Conservation (phyloP, 108 stramenopile genomes). For the Tribonema minus region DNA sequence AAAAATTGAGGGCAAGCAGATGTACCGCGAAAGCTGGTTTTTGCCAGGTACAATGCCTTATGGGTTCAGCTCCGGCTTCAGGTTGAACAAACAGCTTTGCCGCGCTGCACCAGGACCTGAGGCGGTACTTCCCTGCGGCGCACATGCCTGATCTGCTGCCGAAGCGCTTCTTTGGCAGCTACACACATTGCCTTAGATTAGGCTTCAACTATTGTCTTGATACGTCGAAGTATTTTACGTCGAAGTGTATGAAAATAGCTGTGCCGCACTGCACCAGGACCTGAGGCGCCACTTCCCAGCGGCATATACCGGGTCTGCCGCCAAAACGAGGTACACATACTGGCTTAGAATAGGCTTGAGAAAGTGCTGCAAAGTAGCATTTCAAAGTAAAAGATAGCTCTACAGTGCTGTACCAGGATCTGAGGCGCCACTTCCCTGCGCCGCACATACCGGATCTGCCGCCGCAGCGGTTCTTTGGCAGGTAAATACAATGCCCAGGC, state of each 20-base stretch:
- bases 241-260: no score
- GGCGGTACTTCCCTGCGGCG: conserved; percentile 7
- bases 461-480: conserved; percentile 13
- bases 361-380: no score
- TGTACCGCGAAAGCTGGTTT: no score
- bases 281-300: conserved; percentile 8
- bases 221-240: no score
- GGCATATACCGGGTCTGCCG: not conserved
- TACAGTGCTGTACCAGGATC: conserved; percentile 7
- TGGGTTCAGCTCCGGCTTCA: no score
- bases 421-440: conserved; percentile 8
- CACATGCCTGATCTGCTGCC: not conserved
- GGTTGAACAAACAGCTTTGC: conserved; percentile 37
- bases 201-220: no score
- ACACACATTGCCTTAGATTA: no score
- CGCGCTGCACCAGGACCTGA: conserved; percentile 4
- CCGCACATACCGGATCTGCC: conserved; percentile 1
- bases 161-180: conserved; percentile 13
- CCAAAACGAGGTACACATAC: not conserved
- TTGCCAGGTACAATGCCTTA: no score
- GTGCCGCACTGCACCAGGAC: no score
- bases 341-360: no score
- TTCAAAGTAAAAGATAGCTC: no score
- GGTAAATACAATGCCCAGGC: not conserved
- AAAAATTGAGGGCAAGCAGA: no score